These are phyloP conservation scores for Penicillium pancosmium DNA, from an alignment of 495 filamentous ascomycete genomes.

Conservation along the genomic window DNA sequence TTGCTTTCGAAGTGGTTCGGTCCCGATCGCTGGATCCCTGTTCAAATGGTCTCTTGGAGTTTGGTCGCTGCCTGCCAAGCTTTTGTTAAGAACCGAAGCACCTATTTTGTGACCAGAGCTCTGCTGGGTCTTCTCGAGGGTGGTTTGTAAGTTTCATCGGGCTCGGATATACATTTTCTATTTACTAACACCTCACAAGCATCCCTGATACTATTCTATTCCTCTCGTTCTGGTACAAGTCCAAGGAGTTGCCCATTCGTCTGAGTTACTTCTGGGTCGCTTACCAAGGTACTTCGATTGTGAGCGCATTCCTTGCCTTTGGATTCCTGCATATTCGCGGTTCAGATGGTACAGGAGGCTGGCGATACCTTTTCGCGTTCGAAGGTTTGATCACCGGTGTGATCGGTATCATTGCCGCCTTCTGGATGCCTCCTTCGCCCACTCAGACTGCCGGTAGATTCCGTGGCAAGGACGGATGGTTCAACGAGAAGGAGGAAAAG, in stretches of 20 bases:
- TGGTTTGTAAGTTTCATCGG: conserved; percentile 58
- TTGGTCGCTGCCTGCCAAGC: conserved; percentile 70
- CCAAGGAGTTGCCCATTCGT: conserved; percentile 66
- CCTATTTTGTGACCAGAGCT: conserved; percentile 66
- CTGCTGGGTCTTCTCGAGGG: conserved; percentile 77
- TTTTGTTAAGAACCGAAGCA: conserved; percentile 59
- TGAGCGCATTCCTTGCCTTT: conserved; percentile 70
- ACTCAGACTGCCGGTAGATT: conserved; percentile 69
- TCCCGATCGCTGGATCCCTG: conserved; percentile 83
- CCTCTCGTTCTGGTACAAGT: conserved; percentile 77
- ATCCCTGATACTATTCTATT: conserved; percentile 62
- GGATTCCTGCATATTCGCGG: conserved; percentile 70
- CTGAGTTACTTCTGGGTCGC: conserved; percentile 73
- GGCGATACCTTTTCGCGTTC: conserved; percentile 71
- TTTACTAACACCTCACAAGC: not conserved
- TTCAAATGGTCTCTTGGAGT: conserved; percentile 80
- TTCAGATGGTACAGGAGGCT: conserved; percentile 61
- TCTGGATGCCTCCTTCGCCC: conserved; percentile 73
- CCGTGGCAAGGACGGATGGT: conserved; percentile 74
- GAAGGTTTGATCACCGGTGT: conserved; percentile 57
- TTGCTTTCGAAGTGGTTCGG: conserved; percentile 73
- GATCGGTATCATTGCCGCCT: conserved; percentile 64
- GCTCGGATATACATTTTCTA: conserved; percentile 3
- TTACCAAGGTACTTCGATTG: conserved; percentile 65
- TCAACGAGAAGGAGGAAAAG: conserved; percentile 52